Conservation (phyloP, 2,329 filamentous ascomycete genomes). For the Grosmannia huntii region DNA sequence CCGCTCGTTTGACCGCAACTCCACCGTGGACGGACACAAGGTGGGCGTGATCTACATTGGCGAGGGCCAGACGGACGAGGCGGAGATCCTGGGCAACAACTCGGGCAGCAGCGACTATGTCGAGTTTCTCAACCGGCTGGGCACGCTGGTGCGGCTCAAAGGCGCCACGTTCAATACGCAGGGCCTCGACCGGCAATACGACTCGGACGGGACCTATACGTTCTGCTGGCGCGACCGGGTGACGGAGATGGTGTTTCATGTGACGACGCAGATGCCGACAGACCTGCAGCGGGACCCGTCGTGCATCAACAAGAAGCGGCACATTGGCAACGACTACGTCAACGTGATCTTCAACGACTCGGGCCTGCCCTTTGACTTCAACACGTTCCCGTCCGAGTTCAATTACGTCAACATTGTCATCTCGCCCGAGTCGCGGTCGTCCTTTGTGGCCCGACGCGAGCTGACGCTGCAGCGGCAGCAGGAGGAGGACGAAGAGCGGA, state of each 20-base stretch:
- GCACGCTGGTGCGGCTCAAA: slow-evolving; percentile 67
- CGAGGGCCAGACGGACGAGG: slow-evolving; percentile 69
- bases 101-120: slow-evolving; percentile 81
- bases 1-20: slow-evolving; percentile 69
- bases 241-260: slow-evolving; percentile 89
- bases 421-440: slow-evolving; percentile 68
- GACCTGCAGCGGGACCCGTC: slow-evolving; percentile 62
- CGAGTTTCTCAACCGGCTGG: slow-evolving; percentile 69
- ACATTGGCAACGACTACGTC: slow-evolving; percentile 95
- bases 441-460: slow-evolving; percentile 55
- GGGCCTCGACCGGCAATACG: slow-evolving; percentile 66
- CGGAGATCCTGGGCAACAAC: slow-evolving; percentile 76
- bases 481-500: slow-evolving; percentile 8
- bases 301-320: slow-evolving; percentile 77
- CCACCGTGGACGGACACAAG: slow-evolving; percentile 89
- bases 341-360: slow-evolving; percentile 98
- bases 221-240: slow-evolving; percentile 93
- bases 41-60: slow-evolving; percentile 90
- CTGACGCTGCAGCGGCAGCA: slow-evolving; percentile 16
- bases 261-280: slow-evolving; percentile 96
- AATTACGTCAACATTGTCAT: slow-evolving; percentile 97
- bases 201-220: slow-evolving; percentile 74
- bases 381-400: slow-evolving; percentile 89
- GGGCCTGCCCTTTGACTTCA: slow-evolving; percentile 74
- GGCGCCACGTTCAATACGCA: slow-evolving; percentile 86